Evolutionary conservation across 176 grass and related monocot species (phyloP).

Genomic region (Carex parvula): DNA sequence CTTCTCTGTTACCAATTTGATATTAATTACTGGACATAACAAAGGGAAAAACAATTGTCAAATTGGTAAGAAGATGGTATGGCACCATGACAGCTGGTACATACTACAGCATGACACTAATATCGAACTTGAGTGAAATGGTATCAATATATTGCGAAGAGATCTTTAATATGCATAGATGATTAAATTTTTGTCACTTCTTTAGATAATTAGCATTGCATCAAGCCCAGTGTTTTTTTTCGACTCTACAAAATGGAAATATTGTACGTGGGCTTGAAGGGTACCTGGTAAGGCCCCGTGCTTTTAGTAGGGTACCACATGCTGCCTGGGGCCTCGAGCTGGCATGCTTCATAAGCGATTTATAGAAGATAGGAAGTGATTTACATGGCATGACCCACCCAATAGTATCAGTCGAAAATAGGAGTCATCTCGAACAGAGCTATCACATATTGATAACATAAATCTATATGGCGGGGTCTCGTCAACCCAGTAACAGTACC

Average conservation of each 20-base stretch:
- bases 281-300: conserved; percentile 73
- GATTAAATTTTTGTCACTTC: background rate
- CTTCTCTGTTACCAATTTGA: background rate
- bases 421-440: conserved; percentile 51
- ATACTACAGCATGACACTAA: background rate
- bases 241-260: conserved; percentile 65
- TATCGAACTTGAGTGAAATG: background rate
- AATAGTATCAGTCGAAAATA: conserved; percentile 27
- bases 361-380: conserved; percentile 59
- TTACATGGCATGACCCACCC: conserved; percentile 64
- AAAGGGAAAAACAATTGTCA: background rate
- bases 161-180: background rate
- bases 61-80: background rate
- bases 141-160: background rate
- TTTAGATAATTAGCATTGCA: conserved; percentile 65
- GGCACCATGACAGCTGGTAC: background rate
- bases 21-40: background rate
- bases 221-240: conserved; percentile 67
- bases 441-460: conserved; percentile 34
- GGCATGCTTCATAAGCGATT: conserved; percentile 64
- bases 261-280: conserved; percentile 68
- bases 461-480: conserved; percentile 54
- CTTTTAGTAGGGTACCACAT: conserved; percentile 80
- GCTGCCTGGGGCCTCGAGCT: conserved; percentile 73
- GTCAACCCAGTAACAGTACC: conserved; percentile 75